These are phyloP conservation scores for Samsoniella hepiali DNA, from an alignment of 2,329 filamentous ascomycete genomes.

Conservation along the genomic window DNA sequence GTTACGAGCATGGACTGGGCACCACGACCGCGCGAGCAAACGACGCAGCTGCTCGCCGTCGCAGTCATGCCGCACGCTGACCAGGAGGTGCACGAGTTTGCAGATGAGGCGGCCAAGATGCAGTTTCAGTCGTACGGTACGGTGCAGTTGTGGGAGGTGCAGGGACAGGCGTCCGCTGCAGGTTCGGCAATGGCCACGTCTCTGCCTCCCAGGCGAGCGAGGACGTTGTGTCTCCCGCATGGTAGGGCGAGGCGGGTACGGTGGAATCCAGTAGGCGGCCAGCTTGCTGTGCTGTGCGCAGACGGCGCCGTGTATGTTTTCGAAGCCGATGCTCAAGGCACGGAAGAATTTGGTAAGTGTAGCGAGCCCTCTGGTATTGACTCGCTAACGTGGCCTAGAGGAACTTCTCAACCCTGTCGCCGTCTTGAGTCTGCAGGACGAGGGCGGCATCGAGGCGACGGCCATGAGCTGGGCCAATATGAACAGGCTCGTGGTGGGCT, in stretches of 20 bases:
- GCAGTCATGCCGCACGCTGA: conserved; percentile 50
- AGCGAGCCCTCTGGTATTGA: not conserved
- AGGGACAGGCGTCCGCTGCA: conserved; percentile 27
- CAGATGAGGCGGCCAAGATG: conserved; percentile 35
- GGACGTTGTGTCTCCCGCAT: conserved; percentile 48
- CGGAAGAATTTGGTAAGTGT: conserved; percentile 40
- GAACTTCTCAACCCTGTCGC: conserved; percentile 44
- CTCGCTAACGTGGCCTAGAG: conserved; percentile 36
- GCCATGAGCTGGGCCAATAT: conserved; percentile 53
- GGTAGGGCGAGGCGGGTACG: conserved; percentile 49
- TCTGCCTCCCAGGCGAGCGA: conserved; percentile 37
- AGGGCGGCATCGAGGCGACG: conserved; percentile 48
- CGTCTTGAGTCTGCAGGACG: conserved; percentile 42
- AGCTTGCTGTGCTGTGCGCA: conserved; percentile 47
- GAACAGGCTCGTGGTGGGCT: conserved; percentile 54
- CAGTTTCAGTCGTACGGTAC: conserved; percentile 42
- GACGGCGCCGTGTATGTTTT: conserved; percentile 51
- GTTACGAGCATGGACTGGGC: conserved; percentile 54
- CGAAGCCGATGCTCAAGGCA: conserved; percentile 35
- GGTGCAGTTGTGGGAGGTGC: conserved; percentile 53
- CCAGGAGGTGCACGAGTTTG: conserved; percentile 42
- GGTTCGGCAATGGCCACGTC: conserved; percentile 33
- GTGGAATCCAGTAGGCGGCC: conserved; percentile 52
- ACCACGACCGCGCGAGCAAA: conserved; percentile 31
- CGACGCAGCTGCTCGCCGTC: conserved; percentile 49